Percentiles rank a stretch among this genome's conserved stretches.
phyloP scores from a whole-genome alignment of 768 basidiomycete species.

The Lyophyllum decastes region DNA sequence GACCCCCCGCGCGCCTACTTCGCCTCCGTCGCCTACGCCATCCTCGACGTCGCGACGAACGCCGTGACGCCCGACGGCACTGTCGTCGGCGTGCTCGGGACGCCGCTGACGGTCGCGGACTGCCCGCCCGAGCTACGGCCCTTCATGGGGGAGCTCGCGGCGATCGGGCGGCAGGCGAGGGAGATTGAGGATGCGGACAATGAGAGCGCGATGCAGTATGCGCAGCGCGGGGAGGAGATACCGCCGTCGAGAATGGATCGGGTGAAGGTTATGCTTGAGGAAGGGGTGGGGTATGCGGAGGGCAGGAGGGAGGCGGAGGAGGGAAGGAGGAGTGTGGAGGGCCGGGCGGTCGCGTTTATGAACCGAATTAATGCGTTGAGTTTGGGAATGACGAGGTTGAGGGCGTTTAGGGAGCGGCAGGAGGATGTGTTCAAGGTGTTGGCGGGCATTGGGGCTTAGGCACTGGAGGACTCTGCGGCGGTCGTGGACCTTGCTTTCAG shows the following conservation, averaged over 20 bases:
- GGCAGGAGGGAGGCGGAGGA: neutral
- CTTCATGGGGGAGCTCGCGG: slow-evolving; percentile 67
- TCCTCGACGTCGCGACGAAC: slow-evolving; percentile 64
- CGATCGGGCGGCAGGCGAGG: slow-evolving; percentile 52
- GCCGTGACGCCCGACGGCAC: slow-evolving; percentile 47
- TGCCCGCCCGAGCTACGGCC: slow-evolving; percentile 67
- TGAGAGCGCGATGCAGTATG: slow-evolving; percentile 43
- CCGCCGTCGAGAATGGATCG: slow-evolving; percentile 36
- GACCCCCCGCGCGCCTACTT: slow-evolving; percentile 82
- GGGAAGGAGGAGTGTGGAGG: neutral
- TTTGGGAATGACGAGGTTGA: slow-evolving; percentile 67
- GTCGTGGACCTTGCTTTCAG: too few relatives aligned
- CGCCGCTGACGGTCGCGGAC: slow-evolving; percentile 52
- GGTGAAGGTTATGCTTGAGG: neutral
- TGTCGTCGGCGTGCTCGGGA: slow-evolving; percentile 21
- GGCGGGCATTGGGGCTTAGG: slow-evolving; percentile 40
- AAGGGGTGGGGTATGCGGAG: neutral
- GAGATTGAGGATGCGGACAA: slow-evolving; percentile 58
- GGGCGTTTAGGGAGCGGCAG: slow-evolving; percentile 73
- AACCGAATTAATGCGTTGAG: slow-evolving; percentile 79
- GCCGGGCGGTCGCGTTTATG: slow-evolving; percentile 64
- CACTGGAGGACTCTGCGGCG: too few relatives aligned
- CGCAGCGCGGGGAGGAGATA: slow-evolving; percentile 35
- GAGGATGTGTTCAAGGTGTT: slow-evolving; percentile 70
- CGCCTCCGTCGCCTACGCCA: slow-evolving; percentile 69